A percentile compares a stretch with the other conserved stretches of the same genome.
Conservation (phyloP, 2,329 filamentous ascomycete genomes). For the Alternaria triticimaculans region DNA sequence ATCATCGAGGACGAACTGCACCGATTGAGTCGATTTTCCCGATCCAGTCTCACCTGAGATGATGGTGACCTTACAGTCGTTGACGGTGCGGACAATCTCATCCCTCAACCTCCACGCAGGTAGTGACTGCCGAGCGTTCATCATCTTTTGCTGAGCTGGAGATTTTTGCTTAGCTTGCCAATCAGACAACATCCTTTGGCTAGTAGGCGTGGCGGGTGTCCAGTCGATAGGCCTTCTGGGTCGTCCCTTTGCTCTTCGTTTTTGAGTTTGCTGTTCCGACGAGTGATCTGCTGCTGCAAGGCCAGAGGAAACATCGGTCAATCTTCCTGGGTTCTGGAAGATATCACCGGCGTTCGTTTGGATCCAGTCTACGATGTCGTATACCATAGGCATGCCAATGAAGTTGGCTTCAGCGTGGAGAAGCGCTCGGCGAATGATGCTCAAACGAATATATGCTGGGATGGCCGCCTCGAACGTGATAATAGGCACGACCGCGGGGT, state of each 20-base stretch:
- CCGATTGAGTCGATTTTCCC: constrained; percentile 95
- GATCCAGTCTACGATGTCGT: constrained; percentile 88
- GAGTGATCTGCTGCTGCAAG: constrained; percentile 60
- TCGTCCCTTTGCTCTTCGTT: constrained; percentile 27
- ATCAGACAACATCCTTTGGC: constrained; percentile 63
- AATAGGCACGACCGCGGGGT: constrained; percentile 73
- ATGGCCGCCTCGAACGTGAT: constrained; percentile 72
- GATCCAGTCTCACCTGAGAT: constrained; percentile 97
- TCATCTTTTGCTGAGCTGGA: constrained; percentile 75
- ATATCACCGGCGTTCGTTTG: constrained; percentile 84
- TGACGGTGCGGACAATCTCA: constrained; percentile 76
- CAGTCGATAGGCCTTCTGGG: constrained; percentile 66
- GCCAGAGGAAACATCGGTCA: constrained; percentile 84
- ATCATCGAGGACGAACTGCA: constrained; percentile 94
- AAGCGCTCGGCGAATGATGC: constrained; percentile 79
- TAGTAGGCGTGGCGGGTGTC: constrained; percentile 64
- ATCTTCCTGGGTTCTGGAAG: constrained; percentile 80
- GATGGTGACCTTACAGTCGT: constrained; percentile 84
- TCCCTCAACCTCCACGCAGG: constrained; percentile 89
- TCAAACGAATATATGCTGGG: constrained; percentile 92
- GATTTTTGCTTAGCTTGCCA: constrained; percentile 74
- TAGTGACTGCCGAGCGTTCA: constrained; percentile 72
- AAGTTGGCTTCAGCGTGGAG: constrained; percentile 73
- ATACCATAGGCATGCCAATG: constrained; percentile 87
- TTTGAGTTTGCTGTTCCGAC: constrained; percentile 20